Evolutionary conservation across 2,329 filamentous ascomycete species (phyloP), one percentile per base, ranked within the genome.

Genomic region (Chrysoporthe puriensis): DNA sequence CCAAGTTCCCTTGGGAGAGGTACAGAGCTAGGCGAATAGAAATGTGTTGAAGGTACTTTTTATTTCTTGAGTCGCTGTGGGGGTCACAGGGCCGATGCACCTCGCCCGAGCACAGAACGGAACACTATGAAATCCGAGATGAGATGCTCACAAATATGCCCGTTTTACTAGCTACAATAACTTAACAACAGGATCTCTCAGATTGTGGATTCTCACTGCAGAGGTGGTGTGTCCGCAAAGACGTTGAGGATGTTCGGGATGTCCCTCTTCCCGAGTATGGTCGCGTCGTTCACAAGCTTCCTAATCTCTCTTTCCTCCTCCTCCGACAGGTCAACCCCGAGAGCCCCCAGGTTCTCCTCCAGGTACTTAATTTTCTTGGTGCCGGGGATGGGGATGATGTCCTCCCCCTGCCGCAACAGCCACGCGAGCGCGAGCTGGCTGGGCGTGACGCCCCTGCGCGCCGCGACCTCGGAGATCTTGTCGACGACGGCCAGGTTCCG

Each of bases 361-460:
- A 86, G 73, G 65, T 82, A 83, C 71, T 79, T 78, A 50, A 82
- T 75, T 64, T 74, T 82, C 74, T 81, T 84, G 0, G 83, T 86
- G 1, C 83, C 84, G 0, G 82, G 84, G 63, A 85, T 91, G 0
- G 89, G 86, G 72, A 88, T 83, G 60, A 91, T 79, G 71, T 89
- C 85, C 1, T 84, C 80, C 0, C 86, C 86, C 72, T 90, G 87
- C 4, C 83, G 83, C 70, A 89, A 72, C 66, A 91, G 71, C 88
- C 89, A 91, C 0, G 88, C 88, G 36, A 91, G 78, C 1, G 86
- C 84, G 43, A 92, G 73, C 73, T 92, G 85, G 1, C 81, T 0
- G 86, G 72, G 0, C 21, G 50, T 54, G 26, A 32, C 18, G 8
- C 74, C 82, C 76, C 91, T 90, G 69, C 77, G 79, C 52, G 81